Evolutionary conservation across 2,329 filamentous ascomycete genomes (phyloP).

Genomic region (Leptographium lundbergii): DNA sequence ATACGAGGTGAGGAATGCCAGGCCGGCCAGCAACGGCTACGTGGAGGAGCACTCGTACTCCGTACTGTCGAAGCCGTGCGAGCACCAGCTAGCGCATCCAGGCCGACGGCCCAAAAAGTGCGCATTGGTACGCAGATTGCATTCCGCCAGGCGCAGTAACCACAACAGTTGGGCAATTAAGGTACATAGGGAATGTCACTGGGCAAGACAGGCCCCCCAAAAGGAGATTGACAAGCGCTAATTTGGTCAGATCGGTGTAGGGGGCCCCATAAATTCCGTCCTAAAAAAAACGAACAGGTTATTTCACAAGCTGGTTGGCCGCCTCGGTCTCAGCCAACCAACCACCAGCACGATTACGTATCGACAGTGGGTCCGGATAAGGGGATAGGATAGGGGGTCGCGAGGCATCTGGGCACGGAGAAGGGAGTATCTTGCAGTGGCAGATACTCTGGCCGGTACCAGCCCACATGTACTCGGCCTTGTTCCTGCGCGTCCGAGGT

Average conservation of each 20-base stretch:
- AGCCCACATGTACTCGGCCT: no score
- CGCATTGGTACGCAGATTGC: not conserved
- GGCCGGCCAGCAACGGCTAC: no score
- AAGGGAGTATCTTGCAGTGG: no score
- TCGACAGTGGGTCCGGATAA: not conserved
- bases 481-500: no score
- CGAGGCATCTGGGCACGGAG: no score
- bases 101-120: not conserved
- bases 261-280: slow-evolving; percentile 6
- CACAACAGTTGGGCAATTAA: not conserved
- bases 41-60: not conserved
- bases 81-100: not conserved
- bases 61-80: no score
- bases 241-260: slow-evolving; percentile 9
- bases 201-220: not conserved
- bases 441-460: no score
- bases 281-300: not conserved
- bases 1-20: not conserved
- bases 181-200: not conserved
- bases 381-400: not conserved
- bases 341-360: not conserved
- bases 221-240: slow-evolving; percentile 11
- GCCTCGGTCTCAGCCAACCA: not conserved
- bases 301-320: not conserved
- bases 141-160: not conserved